phyloP scores from a whole-genome alignment of 345 rosid species.

The Gossypium bickii region DNA sequence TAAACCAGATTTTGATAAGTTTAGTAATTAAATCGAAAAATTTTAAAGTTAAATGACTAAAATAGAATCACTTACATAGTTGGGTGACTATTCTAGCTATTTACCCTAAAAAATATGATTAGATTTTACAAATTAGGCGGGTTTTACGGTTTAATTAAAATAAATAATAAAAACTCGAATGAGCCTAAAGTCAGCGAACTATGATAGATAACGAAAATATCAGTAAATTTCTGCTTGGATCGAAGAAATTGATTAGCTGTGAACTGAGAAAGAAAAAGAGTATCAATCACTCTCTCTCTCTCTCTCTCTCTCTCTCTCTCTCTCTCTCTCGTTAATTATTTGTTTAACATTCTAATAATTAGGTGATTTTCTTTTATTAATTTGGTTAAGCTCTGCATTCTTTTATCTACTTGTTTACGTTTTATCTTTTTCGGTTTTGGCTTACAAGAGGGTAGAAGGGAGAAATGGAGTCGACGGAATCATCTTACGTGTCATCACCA shows the following conservation, averaged over 20 bases:
- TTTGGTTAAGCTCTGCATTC: conserved; percentile 1
- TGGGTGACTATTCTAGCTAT: too few species aligned
- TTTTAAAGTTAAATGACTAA: too few species aligned
- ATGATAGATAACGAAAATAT: background rate
- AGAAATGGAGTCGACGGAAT: conserved; percentile 86
- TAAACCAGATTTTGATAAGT: too few species aligned
- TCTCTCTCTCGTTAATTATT: too few species aligned
- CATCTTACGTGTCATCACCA: conserved; percentile 73
- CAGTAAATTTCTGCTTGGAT: background rate
- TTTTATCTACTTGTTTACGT: background rate
- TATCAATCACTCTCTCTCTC: background rate
- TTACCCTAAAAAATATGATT: background rate
- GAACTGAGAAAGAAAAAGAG: background rate
- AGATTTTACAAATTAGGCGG: conserved; percentile 19
- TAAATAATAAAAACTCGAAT: background rate
- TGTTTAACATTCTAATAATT: background rate
- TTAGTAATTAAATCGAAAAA: too few species aligned
- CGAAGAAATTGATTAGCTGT: background rate
- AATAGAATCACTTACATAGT: background rate
- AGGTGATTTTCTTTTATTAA: background rate
- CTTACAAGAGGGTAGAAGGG: background rate
- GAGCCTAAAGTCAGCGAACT: background rate
- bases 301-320: too few species aligned
- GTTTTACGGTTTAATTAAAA: background rate
- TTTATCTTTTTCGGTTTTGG: background rate